Evolutionary conservation across 768 basidiomycete genomes (phyloP).

Genomic region (Phanerochaete sordida): DNA sequence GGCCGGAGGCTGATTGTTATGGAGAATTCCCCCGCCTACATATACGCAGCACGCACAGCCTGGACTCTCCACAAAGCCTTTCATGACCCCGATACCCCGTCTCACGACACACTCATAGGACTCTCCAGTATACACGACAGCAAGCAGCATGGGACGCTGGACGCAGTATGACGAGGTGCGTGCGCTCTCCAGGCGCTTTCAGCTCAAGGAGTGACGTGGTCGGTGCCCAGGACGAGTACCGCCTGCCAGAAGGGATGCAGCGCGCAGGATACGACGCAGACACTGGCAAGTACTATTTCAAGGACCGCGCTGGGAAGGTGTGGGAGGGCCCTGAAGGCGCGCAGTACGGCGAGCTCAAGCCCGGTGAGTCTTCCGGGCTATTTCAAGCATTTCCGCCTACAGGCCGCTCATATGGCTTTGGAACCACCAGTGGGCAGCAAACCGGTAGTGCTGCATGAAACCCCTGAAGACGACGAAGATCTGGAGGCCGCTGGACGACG

Average conservation of each 20-base stretch:
- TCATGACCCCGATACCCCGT: slow-evolving; percentile 1
- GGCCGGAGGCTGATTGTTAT: neutral
- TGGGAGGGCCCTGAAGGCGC: slow-evolving; percentile 62
- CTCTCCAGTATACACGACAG: neutral
- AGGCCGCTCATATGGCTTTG: neutral
- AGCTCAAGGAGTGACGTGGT: slow-evolving; percentile 8
- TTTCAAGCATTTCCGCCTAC: neutral
- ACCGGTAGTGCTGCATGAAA: slow-evolving; percentile 15
- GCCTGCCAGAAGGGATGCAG: slow-evolving; percentile 50
- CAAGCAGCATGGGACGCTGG: slow-evolving; percentile 30
- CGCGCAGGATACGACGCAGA: slow-evolving; percentile 79
- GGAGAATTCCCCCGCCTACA: neutral
- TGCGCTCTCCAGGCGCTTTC: slow-evolving; percentile 2
- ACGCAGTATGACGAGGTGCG: slow-evolving; percentile 35
- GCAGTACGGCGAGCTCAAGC: slow-evolving; percentile 50
- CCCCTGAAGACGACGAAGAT: slow-evolving; percentile 43
- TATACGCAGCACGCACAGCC: neutral
- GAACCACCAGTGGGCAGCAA: slow-evolving; percentile 3
- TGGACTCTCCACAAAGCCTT: neutral
- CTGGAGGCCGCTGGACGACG: slow-evolving; percentile 54
- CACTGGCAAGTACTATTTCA: slow-evolving; percentile 62
- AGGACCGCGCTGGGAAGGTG: slow-evolving; percentile 45
- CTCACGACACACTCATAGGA: neutral
- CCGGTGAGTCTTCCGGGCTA: slow-evolving; percentile 28
- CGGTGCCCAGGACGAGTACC: slow-evolving; percentile 42